A percentile compares a stretch with the other conserved stretches of the same genome.
Evolutionary conservation across 1,139 yeast species (phyloP).

Genomic region (Diutina siamensis): DNA sequence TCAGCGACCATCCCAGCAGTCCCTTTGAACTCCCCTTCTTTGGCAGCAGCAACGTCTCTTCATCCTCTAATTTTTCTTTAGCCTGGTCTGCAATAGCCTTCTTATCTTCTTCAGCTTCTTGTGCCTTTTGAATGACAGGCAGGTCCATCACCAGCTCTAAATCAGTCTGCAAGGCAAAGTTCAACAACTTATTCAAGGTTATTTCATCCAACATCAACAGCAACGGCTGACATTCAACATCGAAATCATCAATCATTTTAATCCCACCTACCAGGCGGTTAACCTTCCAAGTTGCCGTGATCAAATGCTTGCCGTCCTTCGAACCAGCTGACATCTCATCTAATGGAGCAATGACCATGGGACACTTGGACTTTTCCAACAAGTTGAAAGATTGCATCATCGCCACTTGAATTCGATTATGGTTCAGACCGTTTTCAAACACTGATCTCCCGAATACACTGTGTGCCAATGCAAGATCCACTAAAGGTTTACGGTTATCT

Average conservation of each 20-base stretch:
- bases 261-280: constrained; percentile 61
- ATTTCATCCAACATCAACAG: constrained; percentile 47
- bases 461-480: neutral
- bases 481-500: constrained; percentile 11
- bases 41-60: neutral
- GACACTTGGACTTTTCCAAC: neutral
- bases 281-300: constrained; percentile 51
- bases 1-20: constrained; percentile 5
- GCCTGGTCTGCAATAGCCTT: constrained; percentile 8
- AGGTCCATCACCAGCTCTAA: constrained; percentile 13
- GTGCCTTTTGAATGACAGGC: neutral
- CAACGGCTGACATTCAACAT: constrained; percentile 42
- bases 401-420: neutral
- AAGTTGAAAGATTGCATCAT: constrained; percentile 5
- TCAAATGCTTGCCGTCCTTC: constrained; percentile 15
- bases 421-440: constrained; percentile 2
- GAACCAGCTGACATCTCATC: neutral
- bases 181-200: constrained; percentile 45
- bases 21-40: neutral
- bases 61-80: constrained; percentile 2
- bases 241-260: constrained; percentile 42
- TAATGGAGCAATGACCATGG: constrained; percentile 1
- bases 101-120: constrained; percentile 6
- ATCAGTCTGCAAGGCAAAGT: constrained; percentile 42
- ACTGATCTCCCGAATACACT: neutral